Evolutionary conservation across 352 stramenopile species (phyloP).

Genomic region (Globisporangium takayamanum): DNA sequence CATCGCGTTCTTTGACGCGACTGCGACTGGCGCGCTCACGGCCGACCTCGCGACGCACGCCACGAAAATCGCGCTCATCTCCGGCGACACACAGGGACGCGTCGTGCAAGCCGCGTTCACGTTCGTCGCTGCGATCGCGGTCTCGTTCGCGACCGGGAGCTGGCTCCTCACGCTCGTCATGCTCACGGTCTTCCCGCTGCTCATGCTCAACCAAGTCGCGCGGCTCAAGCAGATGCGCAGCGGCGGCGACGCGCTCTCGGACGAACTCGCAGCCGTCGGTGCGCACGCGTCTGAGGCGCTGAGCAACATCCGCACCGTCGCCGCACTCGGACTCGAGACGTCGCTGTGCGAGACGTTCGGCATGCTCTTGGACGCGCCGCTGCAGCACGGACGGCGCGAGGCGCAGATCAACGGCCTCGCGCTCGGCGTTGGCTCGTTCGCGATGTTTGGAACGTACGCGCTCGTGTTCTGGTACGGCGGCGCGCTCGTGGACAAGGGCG

Average conservation of each 20-base stretch:
- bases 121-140: slow-evolving; percentile 13
- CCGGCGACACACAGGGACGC: slow-evolving; percentile 35
- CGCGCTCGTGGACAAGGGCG: slow-evolving; percentile 23
- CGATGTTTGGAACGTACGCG: slow-evolving; percentile 32
- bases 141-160: slow-evolving; percentile 14
- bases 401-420: slow-evolving; percentile 27
- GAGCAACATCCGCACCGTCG: slow-evolving; percentile 31
- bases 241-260: slow-evolving; percentile 8
- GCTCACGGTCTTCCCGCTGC: slow-evolving; percentile 15
- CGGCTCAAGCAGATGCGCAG: slow-evolving; percentile 20
- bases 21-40: slow-evolving; percentile 35
- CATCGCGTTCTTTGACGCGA: slow-evolving; percentile 66
- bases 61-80: slow-evolving; percentile 29
- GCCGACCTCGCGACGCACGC: slow-evolving; percentile 47
- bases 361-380: slow-evolving; percentile 17
- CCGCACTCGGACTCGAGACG: slow-evolving; percentile 28
- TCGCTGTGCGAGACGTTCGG: slow-evolving; percentile 25
- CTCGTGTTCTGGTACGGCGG: slow-evolving; percentile 59
- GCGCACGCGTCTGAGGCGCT: slow-evolving; percentile 41
- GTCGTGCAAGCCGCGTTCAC: slow-evolving; percentile 42
- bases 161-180: slow-evolving; percentile 16
- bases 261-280: slow-evolving; percentile 26
- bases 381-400: slow-evolving; percentile 14
- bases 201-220: slow-evolving; percentile 20
- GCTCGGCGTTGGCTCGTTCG: slow-evolving; percentile 61